phyloP scores from a whole-genome alignment of 73 alveolate genomes.

The Stentor roeselii region DNA sequence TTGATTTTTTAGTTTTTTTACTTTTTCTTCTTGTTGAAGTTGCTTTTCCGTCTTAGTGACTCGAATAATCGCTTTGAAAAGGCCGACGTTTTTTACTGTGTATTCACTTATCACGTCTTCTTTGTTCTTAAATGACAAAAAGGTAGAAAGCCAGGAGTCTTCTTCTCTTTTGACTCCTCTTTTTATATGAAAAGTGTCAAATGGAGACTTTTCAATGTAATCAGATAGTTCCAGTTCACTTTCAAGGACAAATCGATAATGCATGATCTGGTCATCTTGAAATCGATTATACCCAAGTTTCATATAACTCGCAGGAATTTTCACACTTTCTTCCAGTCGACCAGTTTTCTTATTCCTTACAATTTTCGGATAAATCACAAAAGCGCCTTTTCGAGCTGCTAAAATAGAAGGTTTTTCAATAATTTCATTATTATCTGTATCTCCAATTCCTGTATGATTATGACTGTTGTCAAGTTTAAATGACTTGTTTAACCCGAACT shows the following conservation, averaged over 20 bases:
- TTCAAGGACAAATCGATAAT: slow-evolving; percentile 74
- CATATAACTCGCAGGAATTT: too few species aligned
- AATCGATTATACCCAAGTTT: slow-evolving; percentile 53
- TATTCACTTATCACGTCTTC: slow-evolving; percentile 23
- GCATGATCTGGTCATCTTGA: slow-evolving; percentile 49
- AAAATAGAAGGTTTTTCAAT: slow-evolving; percentile 11
- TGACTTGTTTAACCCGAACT: too few species aligned
- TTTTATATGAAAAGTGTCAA: slow-evolving; percentile 28
- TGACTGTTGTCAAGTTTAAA: background rate
- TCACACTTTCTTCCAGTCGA: slow-evolving; percentile 30
- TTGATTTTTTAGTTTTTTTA: background rate
- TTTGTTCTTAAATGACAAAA: slow-evolving; percentile 29
- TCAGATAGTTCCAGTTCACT: slow-evolving; percentile 44
- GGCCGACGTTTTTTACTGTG: slow-evolving; percentile 41
- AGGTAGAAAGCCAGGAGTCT: slow-evolving; percentile 37
- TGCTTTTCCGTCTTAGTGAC: slow-evolving; percentile 35
- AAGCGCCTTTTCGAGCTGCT: slow-evolving; percentile 26
- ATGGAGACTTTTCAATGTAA: slow-evolving; percentile 30
- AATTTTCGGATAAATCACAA: slow-evolving; percentile 32
- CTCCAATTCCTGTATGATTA: background rate
- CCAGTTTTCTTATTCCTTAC: slow-evolving; percentile 26
- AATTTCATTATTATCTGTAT: background rate
- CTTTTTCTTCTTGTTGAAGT: background rate
- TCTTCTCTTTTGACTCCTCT: slow-evolving; percentile 41
- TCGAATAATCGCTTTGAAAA: slow-evolving; percentile 25